phyloP scores from a whole-genome alignment of 1,139 yeast genomes.

The Spencermartinsiella ligniputridi region DNA sequence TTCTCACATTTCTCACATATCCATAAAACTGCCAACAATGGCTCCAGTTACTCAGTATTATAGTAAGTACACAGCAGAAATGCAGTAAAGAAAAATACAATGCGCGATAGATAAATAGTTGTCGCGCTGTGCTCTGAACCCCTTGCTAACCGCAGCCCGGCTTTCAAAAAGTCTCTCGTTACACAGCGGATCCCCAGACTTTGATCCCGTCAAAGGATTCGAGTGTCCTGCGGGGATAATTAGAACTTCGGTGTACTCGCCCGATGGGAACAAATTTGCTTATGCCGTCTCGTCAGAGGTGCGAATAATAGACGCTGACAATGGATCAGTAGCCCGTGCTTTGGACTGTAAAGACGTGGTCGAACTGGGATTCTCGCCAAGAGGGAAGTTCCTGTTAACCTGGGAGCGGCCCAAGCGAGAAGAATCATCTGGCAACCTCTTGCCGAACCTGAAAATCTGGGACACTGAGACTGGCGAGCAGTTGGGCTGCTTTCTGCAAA shows the following conservation, averaged over 20 bases:
- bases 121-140: no score
- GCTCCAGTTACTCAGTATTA: background rate
- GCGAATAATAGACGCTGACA: conserved; percentile 59
- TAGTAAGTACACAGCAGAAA: no score
- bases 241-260: conserved; percentile 42
- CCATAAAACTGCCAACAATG: background rate
- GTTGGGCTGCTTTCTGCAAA: conserved; percentile 66
- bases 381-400: conserved; percentile 77
- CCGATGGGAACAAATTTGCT: conserved; percentile 45
- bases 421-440: conserved; percentile 57
- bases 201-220: conserved; percentile 27
- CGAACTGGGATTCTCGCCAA: conserved; percentile 82
- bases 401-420: conserved; percentile 84
- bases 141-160: conserved; percentile 47
- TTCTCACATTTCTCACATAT: background rate
- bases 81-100: no score
- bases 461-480: conserved; percentile 44
- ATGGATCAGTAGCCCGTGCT: conserved; percentile 42
- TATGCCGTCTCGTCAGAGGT: conserved; percentile 40
- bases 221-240: conserved; percentile 28
- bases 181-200: conserved; percentile 49
- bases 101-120: background rate
- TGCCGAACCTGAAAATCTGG: conserved; percentile 75
- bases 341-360: conserved; percentile 60
- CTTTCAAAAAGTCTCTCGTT: conserved; percentile 60